Evolutionary conservation across 805 yeast species (phyloP).

Genomic region (Lipomyces orientalis): DNA sequence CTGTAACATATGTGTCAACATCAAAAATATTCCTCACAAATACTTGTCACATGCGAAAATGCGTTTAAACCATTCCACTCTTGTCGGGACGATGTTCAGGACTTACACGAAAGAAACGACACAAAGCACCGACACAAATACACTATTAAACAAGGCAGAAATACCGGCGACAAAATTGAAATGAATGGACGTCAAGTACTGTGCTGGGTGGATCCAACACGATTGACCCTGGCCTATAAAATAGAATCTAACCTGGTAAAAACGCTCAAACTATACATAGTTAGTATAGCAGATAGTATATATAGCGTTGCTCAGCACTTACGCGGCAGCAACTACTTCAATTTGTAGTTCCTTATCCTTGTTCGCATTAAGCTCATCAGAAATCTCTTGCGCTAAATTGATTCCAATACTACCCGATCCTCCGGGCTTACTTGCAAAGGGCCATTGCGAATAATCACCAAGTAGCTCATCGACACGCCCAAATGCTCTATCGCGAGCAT

Average conservation of each 20-base stretch:
- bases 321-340: slow-evolving; percentile 91
- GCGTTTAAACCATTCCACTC: neutral
- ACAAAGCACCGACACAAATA: neutral
- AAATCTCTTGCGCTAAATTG: slow-evolving; percentile 61
- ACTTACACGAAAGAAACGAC: neutral
- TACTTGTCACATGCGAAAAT: neutral
- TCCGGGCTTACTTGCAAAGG: slow-evolving; percentile 65
- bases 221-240: slow-evolving; percentile 50
- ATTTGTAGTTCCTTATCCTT: slow-evolving; percentile 66
- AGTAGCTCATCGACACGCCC: slow-evolving; percentile 92
- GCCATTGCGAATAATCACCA: slow-evolving; percentile 80
- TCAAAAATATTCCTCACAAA: neutral
- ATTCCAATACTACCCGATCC: slow-evolving; percentile 64
- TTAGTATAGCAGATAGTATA: neutral
- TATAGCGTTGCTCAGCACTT: slow-evolving; percentile 11
- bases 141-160: neutral
- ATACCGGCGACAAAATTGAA: neutral
- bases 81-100: neutral
- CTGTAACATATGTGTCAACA: neutral
- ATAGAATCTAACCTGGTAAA: slow-evolving; percentile 92
- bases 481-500: slow-evolving; percentile 89
- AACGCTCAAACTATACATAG: slow-evolving; percentile 48
- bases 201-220: neutral
- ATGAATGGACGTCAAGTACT: neutral
- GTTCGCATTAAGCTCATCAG: slow-evolving; percentile 53